Evolutionary conservation across 257 asterid species (phyloP), one percentile per base, ranked within the genome.

Genomic region (Oldenlandia corymbosa): DNA sequence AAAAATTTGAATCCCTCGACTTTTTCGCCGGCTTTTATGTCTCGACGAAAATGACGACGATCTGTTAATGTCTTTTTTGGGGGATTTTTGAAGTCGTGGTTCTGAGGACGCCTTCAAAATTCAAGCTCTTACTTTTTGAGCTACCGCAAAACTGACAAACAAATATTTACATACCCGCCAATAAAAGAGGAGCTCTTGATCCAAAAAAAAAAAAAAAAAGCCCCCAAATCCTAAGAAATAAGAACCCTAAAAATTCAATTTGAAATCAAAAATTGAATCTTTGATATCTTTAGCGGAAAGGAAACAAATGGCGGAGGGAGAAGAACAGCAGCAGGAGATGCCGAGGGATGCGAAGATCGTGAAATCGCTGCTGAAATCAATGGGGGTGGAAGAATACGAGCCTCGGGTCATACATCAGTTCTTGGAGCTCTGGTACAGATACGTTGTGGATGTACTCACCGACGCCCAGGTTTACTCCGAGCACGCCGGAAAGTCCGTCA

Each of bases 321-420:
- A 83, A 60, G 95, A 86, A 32, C 87, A 83, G 13, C 87, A 84
- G 10, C 87, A 34, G 9, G 92, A 79, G 50, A 73, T 86, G 75
- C 98, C 98, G 0, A 81, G 88, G 71, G 98, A 91, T 79, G 98
- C 95, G 10, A 88, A 83, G 79, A 79, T 88, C 34, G 88, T 91
- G 17, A 91, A 91, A 77, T 84, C 87, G 6, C 73, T 91, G 42
- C 75, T 91, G 58, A 91, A 84, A 76, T 88, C 95, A n/a, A 84
- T 91, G 98, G 84, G 88, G 21, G 95, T 91, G 13, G 91, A 88
- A 8, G 96, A 91, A 20, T 86, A 84, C 14, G 96, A 91, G 62
- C 96, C 98, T 27, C 95, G 87, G 45, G 95, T 88, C 6, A 76
- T 88, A 7, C 86, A 91, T 62, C 98, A 91, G 72, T 84, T 86